Evolutionary conservation across 176 grass and related monocot genomes (phyloP), one percentile per base, ranked within the genome.

Genomic region (Raddia distichophylla): DNA sequence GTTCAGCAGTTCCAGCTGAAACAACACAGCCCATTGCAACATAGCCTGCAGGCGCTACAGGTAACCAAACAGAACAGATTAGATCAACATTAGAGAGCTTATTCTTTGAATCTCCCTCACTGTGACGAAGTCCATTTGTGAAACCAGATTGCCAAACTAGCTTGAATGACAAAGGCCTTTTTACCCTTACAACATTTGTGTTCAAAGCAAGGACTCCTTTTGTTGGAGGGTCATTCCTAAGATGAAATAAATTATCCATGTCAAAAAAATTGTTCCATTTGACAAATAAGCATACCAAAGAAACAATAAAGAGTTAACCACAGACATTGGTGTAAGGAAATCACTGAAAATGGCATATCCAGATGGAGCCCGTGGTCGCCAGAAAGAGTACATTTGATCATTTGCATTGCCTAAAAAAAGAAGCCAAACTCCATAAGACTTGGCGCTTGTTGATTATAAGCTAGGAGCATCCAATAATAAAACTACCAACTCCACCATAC

Each of bases 171-270:
- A 98, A 75, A 87, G 95, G 95, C 65, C 92, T 93, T 87, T 91
- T 98, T 55, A 98, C 95, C 80, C 86, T 98, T 82, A 91, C 86
- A 86, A 89, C 46, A 54, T 91, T 98, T 46, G 95, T 98, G 57
- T 98, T 98, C 79, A 98, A 73, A 89, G 95, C 92, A 94, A 98
- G 64, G 57, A 94, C 95, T 93, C 90, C 92, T 83, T 89, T 94
- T 82, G 88, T 71, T 57, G 95, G 95, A 49, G 92, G 90, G 19
- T 94, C 88, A 84, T 93, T 94, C 92, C 95, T 98, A 84, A 82
- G 60, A 80, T 37, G 43, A 77, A 85, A 71, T 51, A 75, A 64
- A 53, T 22, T 48, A 74, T 75, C 67, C 52, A 73, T 81, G 50
- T 83, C 49, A 86, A 61, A 13, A 62, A 84, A 78, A 44, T 57